Percentiles rank a stretch among this genome's conserved stretches.
phyloP scores from a whole-genome alignment of 352 stramenopile genomes.

The Globisporangium nodosum region DNA sequence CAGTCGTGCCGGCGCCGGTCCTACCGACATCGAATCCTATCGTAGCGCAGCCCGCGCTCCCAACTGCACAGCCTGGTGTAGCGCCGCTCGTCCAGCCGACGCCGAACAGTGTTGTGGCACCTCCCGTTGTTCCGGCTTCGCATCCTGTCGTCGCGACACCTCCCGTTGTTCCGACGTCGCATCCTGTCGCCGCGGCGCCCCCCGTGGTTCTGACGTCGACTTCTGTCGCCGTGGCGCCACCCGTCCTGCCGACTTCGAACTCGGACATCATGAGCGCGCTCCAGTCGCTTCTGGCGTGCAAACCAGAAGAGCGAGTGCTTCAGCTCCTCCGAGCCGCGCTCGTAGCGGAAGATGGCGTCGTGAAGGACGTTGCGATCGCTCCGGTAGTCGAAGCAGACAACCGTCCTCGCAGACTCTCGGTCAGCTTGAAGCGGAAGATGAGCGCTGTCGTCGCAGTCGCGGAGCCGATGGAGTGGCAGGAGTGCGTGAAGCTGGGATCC shows the following conservation, averaged over 20 bases:
- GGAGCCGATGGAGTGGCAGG: conserved; percentile 62
- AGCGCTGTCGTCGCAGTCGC: conserved; percentile 50
- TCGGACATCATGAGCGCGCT: conserved; percentile 30
- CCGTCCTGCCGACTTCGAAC: neutral
- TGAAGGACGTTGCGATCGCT: neutral
- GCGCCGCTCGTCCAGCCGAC: too few species aligned
- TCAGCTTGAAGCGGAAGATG: conserved; percentile 23
- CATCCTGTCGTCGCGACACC: too few species aligned
- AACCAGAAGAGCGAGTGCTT: conserved; percentile 35
- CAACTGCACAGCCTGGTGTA: too few species aligned
- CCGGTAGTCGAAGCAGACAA: neutral
- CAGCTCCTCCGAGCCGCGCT: conserved; percentile 25
- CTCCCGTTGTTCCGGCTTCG: too few species aligned
- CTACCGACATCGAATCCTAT: neutral
- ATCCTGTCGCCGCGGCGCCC: too few species aligned
- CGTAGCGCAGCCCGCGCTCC: too few species aligned
- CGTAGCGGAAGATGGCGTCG: neutral
- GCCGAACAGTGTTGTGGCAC: too few species aligned
- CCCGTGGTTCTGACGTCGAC: too few species aligned
- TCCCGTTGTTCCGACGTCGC: too few species aligned
- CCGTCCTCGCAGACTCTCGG: neutral
- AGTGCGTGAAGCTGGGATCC: conserved; percentile 41
- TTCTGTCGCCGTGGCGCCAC: too few species aligned
- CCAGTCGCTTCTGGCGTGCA: conserved; percentile 26
- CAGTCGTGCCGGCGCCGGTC: neutral